Base-by-base conservation (phyloP, 2,329 filamentous ascomycete species). In the Trichophyton equinum region DNA sequence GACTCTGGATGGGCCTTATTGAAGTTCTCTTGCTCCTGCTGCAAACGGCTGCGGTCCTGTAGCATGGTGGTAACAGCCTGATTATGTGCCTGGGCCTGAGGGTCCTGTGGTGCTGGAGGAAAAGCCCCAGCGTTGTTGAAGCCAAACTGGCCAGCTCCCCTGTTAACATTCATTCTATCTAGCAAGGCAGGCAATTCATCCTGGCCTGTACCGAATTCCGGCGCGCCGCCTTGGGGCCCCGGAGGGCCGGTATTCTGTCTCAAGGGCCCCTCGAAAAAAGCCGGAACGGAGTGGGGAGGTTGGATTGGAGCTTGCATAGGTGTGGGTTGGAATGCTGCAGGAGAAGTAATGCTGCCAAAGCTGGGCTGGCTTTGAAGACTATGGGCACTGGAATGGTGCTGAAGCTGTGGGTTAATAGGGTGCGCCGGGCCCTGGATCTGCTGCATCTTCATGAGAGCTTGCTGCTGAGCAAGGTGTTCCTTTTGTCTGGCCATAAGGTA, bases 281-380 rank as follows among this genome's bases (percentile, higher is more conserved):
- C 83, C 40, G 82, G 77, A 4, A 82, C 78, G n/a, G 75, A 74
- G 65, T 81, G 81, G 2, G 75, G 71, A 46, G 81, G 79, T 62
- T 83, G 82, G 57, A 85, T 79, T 13, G 81, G 79, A 1, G 81
- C 82, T 74, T 70, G 82, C 69, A 78, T 84, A 62, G 79, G 79
- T 64, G 83, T 79, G 59, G 82, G 79, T 67, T 85, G 83, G 69
- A 84, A 86, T 9, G 84, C 85, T 62, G 87, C 83, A 1, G 91
- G 91, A n/a, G 91, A 95, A 2, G 89, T 85, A 66, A 99, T 95
- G 74, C 88, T 96, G 18, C 92, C 90, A 71, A 94, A 96, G 75
- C 92, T 97, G 22, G 92, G 92, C 74, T 99, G 94, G 71, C 91
- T 96, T 70, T 99, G 94, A 62, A 99, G 81, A 70, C 92, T 97